Conservation (phyloP, 2,329 filamentous ascomycete species). For the Raffaelea albimanens region DNA sequence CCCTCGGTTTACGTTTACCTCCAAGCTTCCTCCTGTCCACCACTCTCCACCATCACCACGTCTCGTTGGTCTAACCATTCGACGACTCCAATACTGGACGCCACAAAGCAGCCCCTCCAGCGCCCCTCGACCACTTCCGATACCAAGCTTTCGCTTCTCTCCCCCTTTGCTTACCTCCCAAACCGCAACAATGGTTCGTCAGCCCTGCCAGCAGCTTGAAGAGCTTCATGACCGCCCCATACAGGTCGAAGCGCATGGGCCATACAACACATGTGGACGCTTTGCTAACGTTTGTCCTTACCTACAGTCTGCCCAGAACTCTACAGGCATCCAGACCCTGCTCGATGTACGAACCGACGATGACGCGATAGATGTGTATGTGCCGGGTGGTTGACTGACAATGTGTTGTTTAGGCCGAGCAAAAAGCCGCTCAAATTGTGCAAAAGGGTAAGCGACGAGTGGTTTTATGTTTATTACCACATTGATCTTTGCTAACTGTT, state of each 20-base stretch:
- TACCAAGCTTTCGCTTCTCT: too few relatives aligned
- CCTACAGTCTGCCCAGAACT: slow-evolving; percentile 88
- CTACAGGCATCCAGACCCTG: slow-evolving; percentile 93
- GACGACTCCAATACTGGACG: too few relatives aligned
- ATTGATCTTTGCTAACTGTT: slow-evolving; percentile 18
- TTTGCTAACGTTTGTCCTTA: neutral
- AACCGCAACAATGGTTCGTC: slow-evolving; percentile 1
- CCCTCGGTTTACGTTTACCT: too few relatives aligned
- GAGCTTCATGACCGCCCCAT: neutral
- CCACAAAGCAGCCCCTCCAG: too few relatives aligned
- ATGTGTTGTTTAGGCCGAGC: slow-evolving; percentile 63
- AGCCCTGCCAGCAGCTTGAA: neutral
- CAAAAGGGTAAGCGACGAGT: slow-evolving; percentile 63
- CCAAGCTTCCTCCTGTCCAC: neutral
- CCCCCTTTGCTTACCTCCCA: too few relatives aligned
- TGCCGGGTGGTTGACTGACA: too few relatives aligned
- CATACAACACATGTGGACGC: neutral
- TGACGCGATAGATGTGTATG: too few relatives aligned
- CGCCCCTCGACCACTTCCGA: neutral
- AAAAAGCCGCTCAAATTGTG: slow-evolving; percentile 97
- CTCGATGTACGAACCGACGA: slow-evolving; percentile 85
- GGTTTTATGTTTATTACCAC: neutral
- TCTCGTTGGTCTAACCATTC: too few relatives aligned
- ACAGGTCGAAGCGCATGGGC: too few relatives aligned
- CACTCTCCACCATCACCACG: neutral